phyloP scores from a whole-genome alignment of 1,284 basidiomycete genomes.

The Ustilago loliicola region DNA sequence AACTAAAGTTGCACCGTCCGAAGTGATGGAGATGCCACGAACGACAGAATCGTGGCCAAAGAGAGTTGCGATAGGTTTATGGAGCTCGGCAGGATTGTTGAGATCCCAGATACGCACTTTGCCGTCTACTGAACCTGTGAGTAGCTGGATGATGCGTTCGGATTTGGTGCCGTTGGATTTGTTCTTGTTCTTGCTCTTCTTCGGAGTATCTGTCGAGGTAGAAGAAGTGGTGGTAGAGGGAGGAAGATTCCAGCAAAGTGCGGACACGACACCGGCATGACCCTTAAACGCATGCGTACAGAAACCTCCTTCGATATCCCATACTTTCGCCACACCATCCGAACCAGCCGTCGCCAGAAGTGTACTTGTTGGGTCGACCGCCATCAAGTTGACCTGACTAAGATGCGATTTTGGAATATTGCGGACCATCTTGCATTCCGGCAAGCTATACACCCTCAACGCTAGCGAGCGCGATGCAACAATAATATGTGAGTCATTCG shows the following conservation, averaged over 20 bases:
- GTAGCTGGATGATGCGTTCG: slow-evolving; percentile 78
- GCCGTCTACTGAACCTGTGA: slow-evolving; percentile 82
- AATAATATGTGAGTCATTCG: slow-evolving; percentile 71
- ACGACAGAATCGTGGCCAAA: slow-evolving; percentile 66
- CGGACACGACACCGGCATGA: slow-evolving; percentile 95
- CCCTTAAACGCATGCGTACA: slow-evolving; percentile 91
- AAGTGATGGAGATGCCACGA: slow-evolving; percentile 57
- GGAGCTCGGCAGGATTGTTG: slow-evolving; percentile 37
- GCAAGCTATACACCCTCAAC: slow-evolving; percentile 73
- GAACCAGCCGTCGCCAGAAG: slow-evolving; percentile 94
- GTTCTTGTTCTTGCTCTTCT: slow-evolving; percentile 29
- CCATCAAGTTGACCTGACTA: slow-evolving; percentile 86
- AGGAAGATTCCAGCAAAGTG: slow-evolving; percentile 85
- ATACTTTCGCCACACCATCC: slow-evolving; percentile 96
- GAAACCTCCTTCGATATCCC: slow-evolving; percentile 88
- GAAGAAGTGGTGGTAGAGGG: slow-evolving; percentile 70
- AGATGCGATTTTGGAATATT: slow-evolving; percentile 87
- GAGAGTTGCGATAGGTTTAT: slow-evolving; percentile 57
- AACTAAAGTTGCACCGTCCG: slow-evolving; percentile 57
- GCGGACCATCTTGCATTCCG: slow-evolving; percentile 74
- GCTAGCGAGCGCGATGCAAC: slow-evolving; percentile 73
- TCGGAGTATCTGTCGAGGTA: not conserved
- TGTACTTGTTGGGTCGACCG: slow-evolving; percentile 85
- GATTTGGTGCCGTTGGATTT: slow-evolving; percentile 9
- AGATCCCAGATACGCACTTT: slow-evolving; percentile 68